These are phyloP conservation scores for Cenchrus americanus DNA, from an alignment of 176 grass and related monocot species.

Conservation along the genomic window DNA sequence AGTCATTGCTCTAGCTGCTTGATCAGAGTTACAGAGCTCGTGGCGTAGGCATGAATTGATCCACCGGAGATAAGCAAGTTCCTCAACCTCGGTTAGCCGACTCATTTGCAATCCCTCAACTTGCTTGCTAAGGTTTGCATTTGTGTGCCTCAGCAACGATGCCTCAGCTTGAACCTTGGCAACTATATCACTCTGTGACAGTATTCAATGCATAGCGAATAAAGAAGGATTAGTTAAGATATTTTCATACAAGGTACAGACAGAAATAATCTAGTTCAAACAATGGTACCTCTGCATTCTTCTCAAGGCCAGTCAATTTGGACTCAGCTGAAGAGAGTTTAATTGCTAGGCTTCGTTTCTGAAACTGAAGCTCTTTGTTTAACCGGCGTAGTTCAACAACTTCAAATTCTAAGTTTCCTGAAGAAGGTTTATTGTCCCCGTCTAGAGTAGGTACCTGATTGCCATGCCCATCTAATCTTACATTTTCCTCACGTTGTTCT, in stretches of 20 bases:
- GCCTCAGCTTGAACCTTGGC: slow-evolving; percentile 97
- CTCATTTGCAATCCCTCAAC: slow-evolving; percentile 97
- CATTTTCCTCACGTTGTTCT: slow-evolving; percentile 57
- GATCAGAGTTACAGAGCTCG: slow-evolving; percentile 87
- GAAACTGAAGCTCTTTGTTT: slow-evolving; percentile 97
- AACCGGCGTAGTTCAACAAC: slow-evolving; percentile 82
- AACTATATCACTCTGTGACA: slow-evolving; percentile 81
- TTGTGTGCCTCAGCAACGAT: slow-evolving; percentile 79
- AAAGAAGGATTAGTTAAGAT: slow-evolving; percentile 28
- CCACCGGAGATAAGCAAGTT: slow-evolving; percentile 98
- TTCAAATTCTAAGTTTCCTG: slow-evolving; percentile 79
- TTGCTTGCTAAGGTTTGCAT: slow-evolving; percentile 93
- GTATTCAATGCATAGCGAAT: neutral
- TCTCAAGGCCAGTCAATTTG: slow-evolving; percentile 77
- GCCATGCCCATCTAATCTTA: slow-evolving; percentile 49
- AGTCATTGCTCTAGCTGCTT: slow-evolving; percentile 52
- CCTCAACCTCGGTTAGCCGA: slow-evolving; percentile 92
- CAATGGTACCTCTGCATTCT: slow-evolving; percentile 78
- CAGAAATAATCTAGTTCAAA: slow-evolving; percentile 19
- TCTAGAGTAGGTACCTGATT: slow-evolving; percentile 20
- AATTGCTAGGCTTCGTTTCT: slow-evolving; percentile 87
- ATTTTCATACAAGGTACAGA: slow-evolving; percentile 36
- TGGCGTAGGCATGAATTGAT: slow-evolving; percentile 96
- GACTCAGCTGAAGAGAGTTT: slow-evolving; percentile 93
- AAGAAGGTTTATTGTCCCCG: slow-evolving; percentile 48